Base-by-base conservation (phyloP, 192 early-diverging fungal genomes). In the Umbelopsis ramanniana region DNA sequence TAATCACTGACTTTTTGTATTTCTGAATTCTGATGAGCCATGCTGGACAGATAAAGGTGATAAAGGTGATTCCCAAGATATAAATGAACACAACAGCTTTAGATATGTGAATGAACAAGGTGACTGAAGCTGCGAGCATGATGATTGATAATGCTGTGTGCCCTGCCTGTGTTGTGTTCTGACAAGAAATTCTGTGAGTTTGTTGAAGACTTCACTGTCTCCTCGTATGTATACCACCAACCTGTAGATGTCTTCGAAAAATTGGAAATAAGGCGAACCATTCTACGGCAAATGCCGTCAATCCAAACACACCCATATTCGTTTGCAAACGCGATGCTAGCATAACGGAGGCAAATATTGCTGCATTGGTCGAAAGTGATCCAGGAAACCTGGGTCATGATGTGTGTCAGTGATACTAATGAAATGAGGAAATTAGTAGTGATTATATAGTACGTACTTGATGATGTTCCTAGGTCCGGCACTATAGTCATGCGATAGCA, bases 181-280 rank as follows among this genome's bases (percentile, higher is more conserved):
- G 50, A 35, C 19, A 43, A 29, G 68, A 7, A n/a, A 43, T 46
- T 17, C 22, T 47, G 2, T 22, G n/a, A 55, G 4, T 37, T 37
- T 47, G 53, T 23, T 29, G 24, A 75, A 19, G 9, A 23, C 26
- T 24, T 26, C 10, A 26, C 19, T 48, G 52, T 17, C 14, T 45
- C 47, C 48, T 29, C 22, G 46, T 12, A 21, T 67, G 38, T 12
- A 11, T 43, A 15, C 26, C 53, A 37, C 77, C 81, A 72, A 91
- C 90, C 82, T 91, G 86, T 22, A 91, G 80, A 68, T 93, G 88
- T 66, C 95, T 86, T 19, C 95, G 86, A 66, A 96, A 90, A 46
- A 97, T 94, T 0, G 97, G 97, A 73, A 98, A 95, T n/a, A 99
- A 76, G 2, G 91, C 96, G 83, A 99, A 99, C 88, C 94, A 93